phyloP scores from a whole-genome alignment of 2,329 filamentous ascomycete genomes.

The Decorospora gaudefroyi region DNA sequence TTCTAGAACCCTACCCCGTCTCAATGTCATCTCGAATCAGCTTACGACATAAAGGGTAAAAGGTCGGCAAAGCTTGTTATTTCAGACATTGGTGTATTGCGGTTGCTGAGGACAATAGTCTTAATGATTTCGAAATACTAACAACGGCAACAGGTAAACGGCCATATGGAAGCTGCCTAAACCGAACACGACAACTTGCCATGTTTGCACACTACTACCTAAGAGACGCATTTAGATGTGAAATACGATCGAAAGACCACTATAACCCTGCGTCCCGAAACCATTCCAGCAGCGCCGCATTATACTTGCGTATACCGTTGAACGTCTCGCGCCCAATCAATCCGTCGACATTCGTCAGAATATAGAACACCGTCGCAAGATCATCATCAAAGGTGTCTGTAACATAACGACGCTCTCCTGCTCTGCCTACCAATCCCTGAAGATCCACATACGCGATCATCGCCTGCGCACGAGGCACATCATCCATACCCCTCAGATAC shows the following conservation, averaged over 20 bases:
- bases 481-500: conserved; percentile 6
- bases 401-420: background rate
- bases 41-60: too few species aligned
- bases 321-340: conserved; percentile 19
- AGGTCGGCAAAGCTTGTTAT: too few species aligned
- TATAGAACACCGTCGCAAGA: conserved; percentile 20
- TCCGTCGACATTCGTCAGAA: conserved; percentile 11
- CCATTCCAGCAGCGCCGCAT: conserved; percentile 16
- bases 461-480: conserved; percentile 8
- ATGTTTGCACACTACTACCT: background rate
- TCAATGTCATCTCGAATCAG: background rate
- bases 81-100: too few species aligned
- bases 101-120: too few species aligned
- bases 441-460: conserved; percentile 17
- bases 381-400: conserved; percentile 9
- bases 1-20: conserved; percentile 1
- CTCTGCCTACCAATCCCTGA: background rate
- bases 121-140: too few species aligned
- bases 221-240: background rate
- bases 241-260: background rate
- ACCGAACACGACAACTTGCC: too few species aligned
- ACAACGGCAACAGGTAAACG: too few species aligned
- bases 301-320: conserved; percentile 6
- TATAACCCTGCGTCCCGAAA: conserved; percentile 3
- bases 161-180: too few species aligned